phyloP scores from a whole-genome alignment of 2,329 filamentous ascomycete genomes.

The Ciborinia camelliae region DNA sequence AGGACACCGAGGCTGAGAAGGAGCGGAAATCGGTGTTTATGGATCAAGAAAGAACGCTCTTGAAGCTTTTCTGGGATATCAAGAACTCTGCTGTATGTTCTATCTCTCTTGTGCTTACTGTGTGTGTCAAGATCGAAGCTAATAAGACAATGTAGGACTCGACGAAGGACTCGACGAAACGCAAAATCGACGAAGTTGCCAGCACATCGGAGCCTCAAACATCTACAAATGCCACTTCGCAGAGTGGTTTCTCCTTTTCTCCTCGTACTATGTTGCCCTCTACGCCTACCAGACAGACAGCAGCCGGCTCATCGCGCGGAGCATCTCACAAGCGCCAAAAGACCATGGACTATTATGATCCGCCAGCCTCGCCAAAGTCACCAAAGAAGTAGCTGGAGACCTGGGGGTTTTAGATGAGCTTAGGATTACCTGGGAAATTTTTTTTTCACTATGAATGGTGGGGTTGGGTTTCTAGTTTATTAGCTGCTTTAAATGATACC shows the following conservation, averaged over 20 bases:
- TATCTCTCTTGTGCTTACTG: not conserved
- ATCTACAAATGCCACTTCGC: not conserved
- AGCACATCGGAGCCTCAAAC: not conserved
- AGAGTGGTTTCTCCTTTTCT: too few relatives aligned
- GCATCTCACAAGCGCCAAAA: not conserved
- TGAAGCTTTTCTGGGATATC: constrained; percentile 7
- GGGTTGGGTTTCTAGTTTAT: not conserved
- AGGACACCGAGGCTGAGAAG: not conserved
- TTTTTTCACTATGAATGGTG: not conserved
- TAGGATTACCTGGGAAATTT: not conserved
- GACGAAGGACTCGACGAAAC: not conserved
- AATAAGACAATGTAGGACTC: not conserved
- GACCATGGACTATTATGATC: not conserved
- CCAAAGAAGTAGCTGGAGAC: not conserved
- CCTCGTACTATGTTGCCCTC: not conserved
- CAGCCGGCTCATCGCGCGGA: too few relatives aligned
- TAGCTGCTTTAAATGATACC: not conserved
- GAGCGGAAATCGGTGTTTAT: not conserved
- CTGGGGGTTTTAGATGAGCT: not conserved
- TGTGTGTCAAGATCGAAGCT: not conserved
- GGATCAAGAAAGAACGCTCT: not conserved
- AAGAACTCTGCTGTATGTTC: not conserved
- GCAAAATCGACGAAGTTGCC: not conserved
- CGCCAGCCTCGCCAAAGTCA: not conserved
- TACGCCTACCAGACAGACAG: not conserved